Evolutionary conservation across 1,284 basidiomycete genomes (phyloP).

Genomic region (Ustilago nuda): DNA sequence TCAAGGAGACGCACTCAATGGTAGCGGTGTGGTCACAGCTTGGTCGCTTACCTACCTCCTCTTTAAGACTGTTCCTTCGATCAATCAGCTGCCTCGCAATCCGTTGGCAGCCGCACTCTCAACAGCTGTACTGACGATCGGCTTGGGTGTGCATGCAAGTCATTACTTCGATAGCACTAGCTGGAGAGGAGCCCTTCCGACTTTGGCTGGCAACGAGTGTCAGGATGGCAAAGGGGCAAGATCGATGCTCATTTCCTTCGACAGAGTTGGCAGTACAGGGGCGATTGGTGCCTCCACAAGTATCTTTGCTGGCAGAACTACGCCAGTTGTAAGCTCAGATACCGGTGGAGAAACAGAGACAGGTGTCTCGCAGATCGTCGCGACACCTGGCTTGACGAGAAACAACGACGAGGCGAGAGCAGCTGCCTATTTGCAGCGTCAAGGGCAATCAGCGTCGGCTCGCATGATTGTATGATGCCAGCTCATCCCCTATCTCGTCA

Average conservation of each 20-base stretch:
- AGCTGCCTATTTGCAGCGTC: slow-evolving; percentile 28
- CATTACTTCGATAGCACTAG: slow-evolving; percentile 63
- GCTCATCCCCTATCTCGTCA: background rate
- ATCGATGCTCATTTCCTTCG: slow-evolving; percentile 18
- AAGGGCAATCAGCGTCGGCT: slow-evolving; percentile 1
- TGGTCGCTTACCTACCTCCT: slow-evolving; percentile 64
- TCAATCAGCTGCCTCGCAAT: slow-evolving; percentile 34
- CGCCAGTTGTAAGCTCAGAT: background rate
- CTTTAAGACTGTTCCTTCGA: slow-evolving; percentile 51
- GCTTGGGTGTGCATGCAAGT: slow-evolving; percentile 56
- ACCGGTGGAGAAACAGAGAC: no score
- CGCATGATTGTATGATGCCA: slow-evolving; percentile 8
- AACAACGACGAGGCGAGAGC: slow-evolving; percentile 37
- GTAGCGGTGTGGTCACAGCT: slow-evolving; percentile 58
- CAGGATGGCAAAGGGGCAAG: background rate
- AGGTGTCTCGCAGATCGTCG: background rate
- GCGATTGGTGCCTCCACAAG: background rate
- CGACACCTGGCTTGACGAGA: background rate
- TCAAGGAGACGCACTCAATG: slow-evolving; percentile 60
- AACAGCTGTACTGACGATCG: slow-evolving; percentile 32
- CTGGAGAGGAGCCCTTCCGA: slow-evolving; percentile 60
- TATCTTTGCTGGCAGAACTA: slow-evolving; percentile 26
- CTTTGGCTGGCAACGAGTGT: slow-evolving; percentile 9
- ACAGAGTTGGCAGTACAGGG: slow-evolving; percentile 19
- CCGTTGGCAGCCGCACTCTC: slow-evolving; percentile 46